phyloP scores from a whole-genome alignment of 2,329 filamentous ascomycete species.

The Monosporascus sp. region DNA sequence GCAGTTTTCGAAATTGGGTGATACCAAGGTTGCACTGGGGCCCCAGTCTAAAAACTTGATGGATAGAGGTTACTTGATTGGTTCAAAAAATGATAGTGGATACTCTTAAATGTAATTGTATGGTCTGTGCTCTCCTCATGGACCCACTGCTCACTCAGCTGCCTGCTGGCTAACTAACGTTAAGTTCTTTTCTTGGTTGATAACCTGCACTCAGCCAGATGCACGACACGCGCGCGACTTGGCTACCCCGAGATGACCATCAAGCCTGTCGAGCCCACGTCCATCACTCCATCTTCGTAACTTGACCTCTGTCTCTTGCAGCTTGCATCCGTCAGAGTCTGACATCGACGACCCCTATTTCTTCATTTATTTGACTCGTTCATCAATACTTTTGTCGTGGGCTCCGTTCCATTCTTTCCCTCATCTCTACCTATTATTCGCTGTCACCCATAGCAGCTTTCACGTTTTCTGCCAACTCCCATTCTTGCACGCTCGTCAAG shows the following conservation, averaged over 20 bases:
- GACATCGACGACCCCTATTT: no score
- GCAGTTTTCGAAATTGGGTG: conserved; percentile 15
- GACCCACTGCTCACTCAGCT: neutral
- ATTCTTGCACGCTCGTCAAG: neutral
- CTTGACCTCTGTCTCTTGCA: neutral
- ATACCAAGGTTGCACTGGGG: conserved; percentile 6
- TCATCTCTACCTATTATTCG: no score
- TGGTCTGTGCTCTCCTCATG: neutral
- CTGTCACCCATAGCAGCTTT: neutral
- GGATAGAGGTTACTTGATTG: neutral
- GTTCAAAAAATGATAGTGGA: neutral
- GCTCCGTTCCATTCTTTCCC: no score
- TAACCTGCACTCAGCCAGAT: neutral
- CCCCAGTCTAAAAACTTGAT: neutral
- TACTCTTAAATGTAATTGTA: neutral
- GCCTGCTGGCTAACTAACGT: neutral
- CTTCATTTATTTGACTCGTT: no score
- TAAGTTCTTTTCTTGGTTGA: neutral
- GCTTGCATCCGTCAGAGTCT: neutral
- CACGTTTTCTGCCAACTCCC: neutral
- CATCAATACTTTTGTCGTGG: no score
- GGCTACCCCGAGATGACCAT: neutral
- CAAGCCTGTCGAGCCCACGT: neutral
- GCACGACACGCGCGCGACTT: neutral
- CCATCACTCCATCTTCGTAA: neutral